Evolutionary conservation across 2,329 filamentous ascomycete species (phyloP).

Genomic region (Sordariomycetes sp.): DNA sequence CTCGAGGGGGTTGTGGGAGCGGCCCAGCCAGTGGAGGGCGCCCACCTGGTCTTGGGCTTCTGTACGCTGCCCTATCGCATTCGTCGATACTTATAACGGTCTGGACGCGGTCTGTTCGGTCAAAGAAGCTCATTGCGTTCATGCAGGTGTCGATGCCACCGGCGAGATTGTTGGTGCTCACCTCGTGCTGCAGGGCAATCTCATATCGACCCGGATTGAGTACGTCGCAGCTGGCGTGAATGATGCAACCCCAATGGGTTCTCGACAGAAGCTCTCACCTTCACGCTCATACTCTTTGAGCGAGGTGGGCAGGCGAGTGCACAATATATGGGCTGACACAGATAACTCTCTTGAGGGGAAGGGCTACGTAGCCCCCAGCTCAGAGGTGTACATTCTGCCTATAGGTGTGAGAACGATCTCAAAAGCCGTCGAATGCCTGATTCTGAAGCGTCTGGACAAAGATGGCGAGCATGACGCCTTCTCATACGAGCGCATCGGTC

Average conservation of each 20-base stretch:
- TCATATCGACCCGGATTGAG: background rate
- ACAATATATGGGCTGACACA: background rate
- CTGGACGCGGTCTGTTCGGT: background rate
- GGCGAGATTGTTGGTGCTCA: background rate
- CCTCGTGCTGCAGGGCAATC: background rate
- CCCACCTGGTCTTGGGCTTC: constrained; percentile 3
- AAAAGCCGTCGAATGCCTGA: background rate
- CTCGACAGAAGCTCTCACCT: no score
- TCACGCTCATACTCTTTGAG: no score
- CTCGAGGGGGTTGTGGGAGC: background rate
- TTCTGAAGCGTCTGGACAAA: background rate
- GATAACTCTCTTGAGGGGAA: background rate
- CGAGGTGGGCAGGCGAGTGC: background rate
- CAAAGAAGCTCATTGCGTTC: background rate
- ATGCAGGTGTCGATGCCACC: background rate
- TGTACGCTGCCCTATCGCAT: background rate
- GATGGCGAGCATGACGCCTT: background rate
- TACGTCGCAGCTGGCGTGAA: no score
- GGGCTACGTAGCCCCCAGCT: background rate
- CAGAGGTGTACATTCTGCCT: background rate
- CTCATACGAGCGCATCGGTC: background rate
- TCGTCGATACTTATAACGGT: background rate
- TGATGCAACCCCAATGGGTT: no score
- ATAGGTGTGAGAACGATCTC: background rate
- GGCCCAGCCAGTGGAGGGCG: background rate